Evolutionary conservation across 2,329 filamentous ascomycete species (phyloP).

Genomic region (Huntiella abstrusa): DNA sequence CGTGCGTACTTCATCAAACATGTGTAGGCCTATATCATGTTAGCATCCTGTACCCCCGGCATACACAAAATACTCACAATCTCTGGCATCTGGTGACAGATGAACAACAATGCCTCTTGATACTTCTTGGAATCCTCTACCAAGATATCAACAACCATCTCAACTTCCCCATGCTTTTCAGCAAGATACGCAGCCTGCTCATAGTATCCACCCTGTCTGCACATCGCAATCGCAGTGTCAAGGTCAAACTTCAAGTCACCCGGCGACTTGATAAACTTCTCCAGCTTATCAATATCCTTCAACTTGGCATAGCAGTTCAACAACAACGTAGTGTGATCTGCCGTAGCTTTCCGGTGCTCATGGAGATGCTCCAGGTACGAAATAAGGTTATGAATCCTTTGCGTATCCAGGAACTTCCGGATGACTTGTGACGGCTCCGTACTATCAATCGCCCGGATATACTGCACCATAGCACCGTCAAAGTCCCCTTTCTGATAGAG

Average conservation of each 20-base stretch:
- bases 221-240: conserved; percentile 95
- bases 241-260: conserved; percentile 91
- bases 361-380: conserved; percentile 94
- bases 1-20: conserved; percentile 92
- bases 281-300: conserved; percentile 90
- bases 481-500: conserved; percentile 91
- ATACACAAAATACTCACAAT: conserved; percentile 31
- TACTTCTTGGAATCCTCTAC: conserved; percentile 92
- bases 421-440: conserved; percentile 95
- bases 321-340: conserved; percentile 84
- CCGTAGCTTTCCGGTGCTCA: conserved; percentile 79
- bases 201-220: conserved; percentile 87
- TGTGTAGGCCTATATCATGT: conserved; percentile 45
- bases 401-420: conserved; percentile 90
- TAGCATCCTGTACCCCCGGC: too few relatives aligned
- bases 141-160: conserved; percentile 84
- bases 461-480: conserved; percentile 97
- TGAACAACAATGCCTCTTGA: conserved; percentile 71
- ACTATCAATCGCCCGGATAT: conserved; percentile 85
- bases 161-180: conserved; percentile 81
- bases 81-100: conserved; percentile 69
- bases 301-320: conserved; percentile 96
- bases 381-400: conserved; percentile 92
- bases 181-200: conserved; percentile 93
- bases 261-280: conserved; percentile 90